These are phyloP conservation scores for Dipodascus geniculatus DNA, from an alignment of 805 yeast genomes.

Conservation along the genomic window DNA sequence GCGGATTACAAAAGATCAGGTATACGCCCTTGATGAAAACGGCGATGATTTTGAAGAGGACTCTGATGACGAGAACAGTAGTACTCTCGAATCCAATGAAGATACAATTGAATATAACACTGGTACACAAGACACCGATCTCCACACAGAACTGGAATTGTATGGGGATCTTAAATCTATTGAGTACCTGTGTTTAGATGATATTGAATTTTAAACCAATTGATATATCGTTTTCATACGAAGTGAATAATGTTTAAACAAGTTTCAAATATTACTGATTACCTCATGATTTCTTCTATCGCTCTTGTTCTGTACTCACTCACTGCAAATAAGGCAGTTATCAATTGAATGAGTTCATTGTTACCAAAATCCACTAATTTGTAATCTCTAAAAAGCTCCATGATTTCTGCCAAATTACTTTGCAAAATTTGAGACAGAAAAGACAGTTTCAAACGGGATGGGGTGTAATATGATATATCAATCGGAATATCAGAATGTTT, in stretches of 20 bases:
- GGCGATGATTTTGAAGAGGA: background rate
- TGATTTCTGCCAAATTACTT: constrained; percentile 22
- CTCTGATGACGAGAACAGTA: background rate
- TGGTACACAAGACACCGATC: background rate
- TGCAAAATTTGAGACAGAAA: constrained; percentile 23
- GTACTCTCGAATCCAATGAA: background rate
- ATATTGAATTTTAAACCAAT: background rate
- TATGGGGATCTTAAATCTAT: background rate
- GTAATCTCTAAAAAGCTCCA: constrained; percentile 17
- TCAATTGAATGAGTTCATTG: constrained; percentile 20
- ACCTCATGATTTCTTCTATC: constrained; percentile 13
- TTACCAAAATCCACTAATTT: constrained; percentile 24
- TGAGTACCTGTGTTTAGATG: background rate
- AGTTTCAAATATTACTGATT: too few relatives aligned
- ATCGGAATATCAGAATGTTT: background rate
- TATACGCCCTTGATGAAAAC: background rate
- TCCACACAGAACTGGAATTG: background rate
- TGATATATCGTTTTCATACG: too few relatives aligned
- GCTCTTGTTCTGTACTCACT: constrained; percentile 20
- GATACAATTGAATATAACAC: background rate
- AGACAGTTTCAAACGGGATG: constrained; percentile 29
- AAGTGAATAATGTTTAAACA: too few relatives aligned
- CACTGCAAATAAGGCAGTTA: constrained; percentile 26
- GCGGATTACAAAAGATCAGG: background rate
- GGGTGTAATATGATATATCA: constrained; percentile 20